Percentiles rank a stretch among this genome's conserved stretches.
These are phyloP conservation scores for Claviceps pazoutovae DNA, from an alignment of 2,329 filamentous ascomycete genomes.

Conservation along the genomic window DNA sequence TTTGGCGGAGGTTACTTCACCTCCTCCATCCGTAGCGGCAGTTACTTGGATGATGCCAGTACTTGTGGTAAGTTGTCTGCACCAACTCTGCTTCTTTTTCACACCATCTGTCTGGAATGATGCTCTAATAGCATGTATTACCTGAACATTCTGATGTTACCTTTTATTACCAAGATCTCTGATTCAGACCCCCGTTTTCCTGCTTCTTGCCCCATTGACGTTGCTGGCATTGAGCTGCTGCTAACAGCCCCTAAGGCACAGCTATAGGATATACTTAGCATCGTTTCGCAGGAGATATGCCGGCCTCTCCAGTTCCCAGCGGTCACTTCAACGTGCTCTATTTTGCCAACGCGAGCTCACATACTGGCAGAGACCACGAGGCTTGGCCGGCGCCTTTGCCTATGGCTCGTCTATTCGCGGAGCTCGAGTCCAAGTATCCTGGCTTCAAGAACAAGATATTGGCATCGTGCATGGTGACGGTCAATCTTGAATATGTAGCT, in stretches of 20 bases:
- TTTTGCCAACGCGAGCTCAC: conserved; percentile 63
- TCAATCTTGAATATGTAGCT: conserved; percentile 74
- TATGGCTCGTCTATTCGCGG: conserved; percentile 47
- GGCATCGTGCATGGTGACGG: conserved; percentile 58
- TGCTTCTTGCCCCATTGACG: conserved; percentile 3
- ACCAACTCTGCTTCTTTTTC: conserved; percentile 2
- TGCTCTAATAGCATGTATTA: conserved; percentile 45
- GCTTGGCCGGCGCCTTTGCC: conserved; percentile 50
- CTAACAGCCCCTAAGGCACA: background rate
- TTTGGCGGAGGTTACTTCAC: background rate
- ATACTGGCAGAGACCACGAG: conserved; percentile 55
- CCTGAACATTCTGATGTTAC: conserved; percentile 38
- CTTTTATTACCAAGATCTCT: conserved; percentile 62
- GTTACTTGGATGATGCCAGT: background rate
- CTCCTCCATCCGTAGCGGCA: background rate
- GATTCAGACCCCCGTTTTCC: conserved; percentile 25
- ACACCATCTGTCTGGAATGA: conserved; percentile 27
- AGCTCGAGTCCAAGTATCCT: conserved; percentile 53
- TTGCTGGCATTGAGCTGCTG: background rate
- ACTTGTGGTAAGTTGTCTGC: conserved; percentile 6
- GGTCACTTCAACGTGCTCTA: conserved; percentile 71
- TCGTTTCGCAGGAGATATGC: conserved; percentile 15
- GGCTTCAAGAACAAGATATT: conserved; percentile 58
- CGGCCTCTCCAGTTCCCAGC: conserved; percentile 32
- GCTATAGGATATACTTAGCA: background rate